Evolutionary conservation across 2,329 filamentous ascomycete species (phyloP).

Genomic region (Malbranchea zuffiana): DNA sequence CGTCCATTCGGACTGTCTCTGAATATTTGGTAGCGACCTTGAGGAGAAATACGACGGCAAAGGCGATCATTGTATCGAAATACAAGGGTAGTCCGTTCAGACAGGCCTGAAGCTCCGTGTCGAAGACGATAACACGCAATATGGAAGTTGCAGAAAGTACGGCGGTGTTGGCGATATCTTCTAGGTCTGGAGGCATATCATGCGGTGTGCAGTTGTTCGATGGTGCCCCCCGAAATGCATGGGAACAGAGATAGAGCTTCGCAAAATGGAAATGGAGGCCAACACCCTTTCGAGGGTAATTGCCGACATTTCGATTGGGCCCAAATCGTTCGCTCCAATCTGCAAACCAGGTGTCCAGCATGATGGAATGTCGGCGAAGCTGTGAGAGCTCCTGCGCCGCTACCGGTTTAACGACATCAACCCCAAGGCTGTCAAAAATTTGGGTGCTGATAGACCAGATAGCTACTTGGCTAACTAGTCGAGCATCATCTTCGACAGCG

Average conservation of each 20-base stretch:
- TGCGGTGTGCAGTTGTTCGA: background rate
- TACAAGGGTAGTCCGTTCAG: conserved; percentile 29
- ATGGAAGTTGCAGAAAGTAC: conserved; percentile 28
- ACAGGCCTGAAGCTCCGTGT: conserved; percentile 26
- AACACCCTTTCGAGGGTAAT: conserved; percentile 38
- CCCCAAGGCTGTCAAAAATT: conserved; percentile 26
- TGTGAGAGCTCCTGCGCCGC: background rate
- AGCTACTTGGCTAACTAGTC: conserved; percentile 27
- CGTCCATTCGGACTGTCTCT: background rate
- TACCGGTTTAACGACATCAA: conserved; percentile 10
- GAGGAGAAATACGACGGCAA: conserved; percentile 30
- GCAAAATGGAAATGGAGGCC: conserved; percentile 38
- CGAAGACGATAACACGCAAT: conserved; percentile 25
- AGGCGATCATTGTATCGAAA: conserved; percentile 33
- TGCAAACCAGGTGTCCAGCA: background rate
- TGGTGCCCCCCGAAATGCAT: conserved; percentile 31
- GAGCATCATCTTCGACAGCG: conserved; percentile 25
- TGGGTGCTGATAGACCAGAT: conserved; percentile 25
- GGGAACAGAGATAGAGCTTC: conserved; percentile 37
- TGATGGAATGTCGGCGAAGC: background rate
- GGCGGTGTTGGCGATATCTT: conserved; percentile 30
- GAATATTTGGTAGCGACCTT: conserved; percentile 27
- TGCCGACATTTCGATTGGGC: conserved; percentile 27
- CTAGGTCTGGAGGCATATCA: conserved; percentile 22
- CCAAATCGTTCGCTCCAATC: background rate